Evolutionary conservation across 2,329 filamentous ascomycete genomes (phyloP).

Genomic region (Penicillium sp.): DNA sequence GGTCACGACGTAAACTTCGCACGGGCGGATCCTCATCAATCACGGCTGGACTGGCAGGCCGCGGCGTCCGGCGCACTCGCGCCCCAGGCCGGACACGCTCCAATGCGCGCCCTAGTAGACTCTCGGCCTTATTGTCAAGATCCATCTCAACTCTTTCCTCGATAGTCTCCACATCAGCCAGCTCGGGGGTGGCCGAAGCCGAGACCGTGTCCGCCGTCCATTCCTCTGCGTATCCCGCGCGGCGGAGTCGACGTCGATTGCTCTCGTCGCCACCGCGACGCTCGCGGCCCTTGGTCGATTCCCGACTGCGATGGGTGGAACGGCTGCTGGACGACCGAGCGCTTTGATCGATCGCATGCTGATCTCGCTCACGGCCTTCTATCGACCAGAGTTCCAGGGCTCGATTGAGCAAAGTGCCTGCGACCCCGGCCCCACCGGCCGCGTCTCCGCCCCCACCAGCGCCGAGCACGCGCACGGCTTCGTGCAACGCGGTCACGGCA

Average conservation of each 20-base stretch:
- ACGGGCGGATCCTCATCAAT: slow-evolving; percentile 23
- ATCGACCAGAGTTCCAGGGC: slow-evolving; percentile 44
- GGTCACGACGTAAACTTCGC: slow-evolving; percentile 15
- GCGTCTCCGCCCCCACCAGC: slow-evolving; percentile 43
- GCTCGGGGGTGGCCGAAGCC: slow-evolving; percentile 19
- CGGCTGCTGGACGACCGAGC: slow-evolving; percentile 15
- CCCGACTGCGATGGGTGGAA: slow-evolving; percentile 19
- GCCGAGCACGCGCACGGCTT: slow-evolving; percentile 49
- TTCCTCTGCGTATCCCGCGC: slow-evolving; percentile 23
- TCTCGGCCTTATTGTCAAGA: slow-evolving; percentile 40
- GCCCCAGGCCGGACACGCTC: slow-evolving; percentile 24
- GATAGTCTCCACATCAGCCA: slow-evolving; percentile 14
- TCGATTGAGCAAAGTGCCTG: slow-evolving; percentile 40
- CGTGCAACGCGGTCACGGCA: slow-evolving; percentile 75
- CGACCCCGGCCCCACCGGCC: slow-evolving; percentile 43
- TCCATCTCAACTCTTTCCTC: slow-evolving; percentile 37
- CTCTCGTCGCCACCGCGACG: slow-evolving; percentile 10
- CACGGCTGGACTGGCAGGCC: slow-evolving; percentile 12
- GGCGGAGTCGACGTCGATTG: slow-evolving; percentile 20
- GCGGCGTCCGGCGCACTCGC: slow-evolving; percentile 15
- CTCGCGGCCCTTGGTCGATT: slow-evolving; percentile 23
- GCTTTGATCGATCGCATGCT: slow-evolving; percentile 13
- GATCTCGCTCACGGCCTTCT: slow-evolving; percentile 30
- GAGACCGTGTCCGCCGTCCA: slow-evolving; percentile 34
- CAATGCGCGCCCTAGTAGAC: slow-evolving; percentile 36